Base-by-base conservation (phyloP, 768 basidiomycete species). In the Mycena venus region DNA sequence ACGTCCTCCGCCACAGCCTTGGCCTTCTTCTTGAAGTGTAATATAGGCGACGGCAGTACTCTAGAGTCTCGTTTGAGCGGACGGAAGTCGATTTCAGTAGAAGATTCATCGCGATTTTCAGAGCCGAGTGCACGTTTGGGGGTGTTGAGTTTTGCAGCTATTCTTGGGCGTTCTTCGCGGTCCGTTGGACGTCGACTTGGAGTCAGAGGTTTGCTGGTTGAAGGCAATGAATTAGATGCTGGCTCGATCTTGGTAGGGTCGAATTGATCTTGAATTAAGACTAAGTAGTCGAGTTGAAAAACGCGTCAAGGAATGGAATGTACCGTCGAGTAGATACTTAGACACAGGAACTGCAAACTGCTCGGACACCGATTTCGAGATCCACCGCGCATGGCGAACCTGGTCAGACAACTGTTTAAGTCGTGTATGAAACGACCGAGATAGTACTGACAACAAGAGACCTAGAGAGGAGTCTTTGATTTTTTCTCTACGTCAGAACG, bases 361-460 rank as follows among this genome's bases (percentile, higher is more conserved):
- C n/a, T 73, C 72, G 10, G 55, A 66, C n/a, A 74, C 59, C 7
- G 72, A 77, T 53, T 74, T 77, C 25, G 72, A 67, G 42, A 77
- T 74, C 75, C 75, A 77, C 8, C 34, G 40, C 15, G 75, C 65
- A 53, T 77, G 72, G 65, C 72, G 75, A 59, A 74, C 75, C 75
- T 76, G 23, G 23, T n/a, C n/a, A 0, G 68, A 38, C 17, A 5
- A 9, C 8, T 17, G n/a, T 51, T 15, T 1, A 47, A 36, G n/a
- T 6, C 32, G 19, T 27, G 23, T 23, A 47, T 49, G 23, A 6
- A 21, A 32, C 4, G 27, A 40, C 3, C 9, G 5, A 15, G 31
- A 14, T 25, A 38, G 9, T 9, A 68, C 74, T 34, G 19, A 76
- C 75, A 32, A 77, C 25, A 17, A 77, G 68, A 70, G 63, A 73